Base-by-base conservation (phyloP, 148 eudicot species). In the Rhododendron molle region DNA sequence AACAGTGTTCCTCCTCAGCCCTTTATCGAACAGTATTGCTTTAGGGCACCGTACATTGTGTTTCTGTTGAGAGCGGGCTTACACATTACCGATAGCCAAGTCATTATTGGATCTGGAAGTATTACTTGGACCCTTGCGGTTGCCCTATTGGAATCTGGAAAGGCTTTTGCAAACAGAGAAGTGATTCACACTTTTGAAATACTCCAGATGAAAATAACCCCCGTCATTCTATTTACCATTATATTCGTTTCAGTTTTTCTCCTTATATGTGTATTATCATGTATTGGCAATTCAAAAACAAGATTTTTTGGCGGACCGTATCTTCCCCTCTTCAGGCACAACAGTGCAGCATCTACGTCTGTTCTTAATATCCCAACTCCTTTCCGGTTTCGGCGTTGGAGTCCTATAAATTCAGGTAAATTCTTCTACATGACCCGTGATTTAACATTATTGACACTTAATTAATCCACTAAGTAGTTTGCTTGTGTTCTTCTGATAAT, bases 71-170 rank as follows among this genome's bases (percentile, higher is more conserved):
- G 99, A 87, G 96, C 93, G 79, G 99, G 99, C 50, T 88, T 97
- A 91, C 98, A 97, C 84, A 93, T 97, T 78, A 91, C 91, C 16
- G 99, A 95, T 87, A 90, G 91, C 72, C 91, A 94, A 83, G 88
- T 95, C 23, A 86, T 86, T 80, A 84, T 97, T 89, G 99, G 94
- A 49, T 97, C 99, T 76, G 99, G 99, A 89, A 94, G 99, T 84
- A 95, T 92, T 87, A 94, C 99, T 60, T 97, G 99, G 99, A 95
- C 99, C 16, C 94, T 94, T 82, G 99, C 98, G 74, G 99, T 94
- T 90, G 96, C 98, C 60, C 90, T 97, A 62, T 91, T 93, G 86
- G 99, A 97, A 91, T 98, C 98, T 77, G 99, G 99, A 78, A 97
- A 90, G 83, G 93, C 92, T 60, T 90, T 93, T 90, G 89, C 96